Base-by-base conservation (phyloP, 225 moss, liverwort and hornwort species). In the Pseudisothecium myosuroides region DNA sequence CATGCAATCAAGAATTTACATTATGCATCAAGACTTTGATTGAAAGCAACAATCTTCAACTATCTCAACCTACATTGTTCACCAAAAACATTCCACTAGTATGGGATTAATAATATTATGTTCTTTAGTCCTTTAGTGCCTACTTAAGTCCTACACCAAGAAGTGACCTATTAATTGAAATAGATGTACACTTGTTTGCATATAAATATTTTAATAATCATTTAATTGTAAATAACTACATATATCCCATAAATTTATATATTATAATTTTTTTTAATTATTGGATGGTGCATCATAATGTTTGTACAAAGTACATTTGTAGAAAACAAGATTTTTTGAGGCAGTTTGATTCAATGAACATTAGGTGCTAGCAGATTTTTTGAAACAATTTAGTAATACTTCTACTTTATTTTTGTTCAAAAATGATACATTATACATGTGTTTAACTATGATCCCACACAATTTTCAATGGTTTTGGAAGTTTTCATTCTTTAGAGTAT, bases 381-480 rank as follows among this genome's bases (percentile, higher is more conserved):
- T 45, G 4, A 45, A 29, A 28, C 3, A 4, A 0, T 75, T 49
- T 0, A 75, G 1, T 4, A 47, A 49, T 47, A 19, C 1, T 19
- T 49, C 18, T 4, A 19, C 7, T 2, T 31, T 7, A 49, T 31
- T 12, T 74, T 31, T 31, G 7, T 19, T 19, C 6, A 47, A 74
- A 43, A 29, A 31, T 31, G 4, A 74, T 19, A 49, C 0, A 17
- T 49, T 19, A 75, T 31, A 49, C 19, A 21, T 1, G 2, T 31
- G 7, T 19, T 12, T 1, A 1, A 0, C 4, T 32, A 5, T n/a
- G n/a, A n/a, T 19, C 7, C 47, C 6, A 31, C 11, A 45, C 0
- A 19, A 4, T 47, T 17, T 19, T 47, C 14, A 31, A 29, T 31
- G 29, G 4, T 47, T 45, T 29, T 11, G 19, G 31, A 11, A 31